Evolutionary conservation across 495 filamentous ascomycete species (phyloP).

Genomic region (Beverwykella pulmonaria): DNA sequence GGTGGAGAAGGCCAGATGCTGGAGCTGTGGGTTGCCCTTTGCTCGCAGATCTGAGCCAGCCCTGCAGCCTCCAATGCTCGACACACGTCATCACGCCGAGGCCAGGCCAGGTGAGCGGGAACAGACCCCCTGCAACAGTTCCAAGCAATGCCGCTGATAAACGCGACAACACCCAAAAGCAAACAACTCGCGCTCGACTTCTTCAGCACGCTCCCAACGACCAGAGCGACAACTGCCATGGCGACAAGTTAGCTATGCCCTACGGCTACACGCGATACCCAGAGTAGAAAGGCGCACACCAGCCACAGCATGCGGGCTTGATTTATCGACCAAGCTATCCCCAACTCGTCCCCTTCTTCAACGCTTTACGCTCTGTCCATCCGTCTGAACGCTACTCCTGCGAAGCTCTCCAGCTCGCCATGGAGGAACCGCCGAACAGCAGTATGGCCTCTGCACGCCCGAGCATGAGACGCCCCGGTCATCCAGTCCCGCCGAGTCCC

Average conservation of each 20-base stretch:
- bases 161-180: constrained; percentile 7
- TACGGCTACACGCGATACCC: not conserved
- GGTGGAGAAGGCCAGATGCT: not conserved
- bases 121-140: constrained; percentile 5
- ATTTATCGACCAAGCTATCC: constrained; percentile 1
- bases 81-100: constrained; percentile 10
- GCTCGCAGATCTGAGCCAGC: not conserved
- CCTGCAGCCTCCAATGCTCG: not conserved
- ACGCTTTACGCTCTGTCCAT: not conserved
- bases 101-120: constrained; percentile 3
- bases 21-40: not conserved
- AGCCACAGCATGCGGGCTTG: constrained; percentile 2
- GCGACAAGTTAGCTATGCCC: not conserved
- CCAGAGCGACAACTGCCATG: not conserved
- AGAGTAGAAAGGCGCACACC: constrained; percentile 1
- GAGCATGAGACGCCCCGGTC: not conserved
- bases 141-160: constrained; percentile 2
- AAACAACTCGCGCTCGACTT: not conserved
- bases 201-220: not conserved
- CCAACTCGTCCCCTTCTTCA: not conserved
- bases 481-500: not conserved
- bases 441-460: constrained; percentile 25
- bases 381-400: not conserved
- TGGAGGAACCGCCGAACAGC: constrained; percentile 39
- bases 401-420: not conserved